A percentile compares a stretch with the other conserved stretches of the same genome.
Conservation (phyloP, 495 filamentous ascomycete species). For the Pseudomonodictys pantanalensis region DNA sequence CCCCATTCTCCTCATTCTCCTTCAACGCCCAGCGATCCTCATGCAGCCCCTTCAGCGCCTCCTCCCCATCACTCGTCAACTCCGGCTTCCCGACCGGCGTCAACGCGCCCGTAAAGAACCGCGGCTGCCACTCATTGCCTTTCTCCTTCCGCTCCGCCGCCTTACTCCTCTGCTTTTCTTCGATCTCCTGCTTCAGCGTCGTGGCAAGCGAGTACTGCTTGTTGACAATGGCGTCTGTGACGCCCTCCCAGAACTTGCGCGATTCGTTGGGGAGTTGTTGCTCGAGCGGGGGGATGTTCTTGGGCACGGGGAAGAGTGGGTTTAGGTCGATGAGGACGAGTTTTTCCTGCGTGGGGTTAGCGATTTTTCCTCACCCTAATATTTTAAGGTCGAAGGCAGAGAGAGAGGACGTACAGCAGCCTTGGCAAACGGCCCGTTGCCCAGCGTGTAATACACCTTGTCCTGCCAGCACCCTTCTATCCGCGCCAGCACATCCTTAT, state of each 20-base stretch:
- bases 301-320: slow-evolving; percentile 72
- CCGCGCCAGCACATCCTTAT: slow-evolving; percentile 76
- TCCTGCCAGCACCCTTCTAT: slow-evolving; percentile 82
- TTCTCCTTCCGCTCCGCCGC: slow-evolving; percentile 70
- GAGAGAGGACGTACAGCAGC: slow-evolving; percentile 43
- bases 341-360: slow-evolving; percentile 51
- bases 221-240: slow-evolving; percentile 80
- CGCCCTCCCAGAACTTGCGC: slow-evolving; percentile 78
- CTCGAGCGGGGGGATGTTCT: slow-evolving; percentile 71
- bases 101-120: slow-evolving; percentile 78
- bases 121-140: slow-evolving; percentile 72
- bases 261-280: slow-evolving; percentile 86
- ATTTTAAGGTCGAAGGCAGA: not conserved
- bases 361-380: too few relatives aligned
- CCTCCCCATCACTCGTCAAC: slow-evolving; percentile 71
- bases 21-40: slow-evolving; percentile 25
- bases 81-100: slow-evolving; percentile 74
- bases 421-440: slow-evolving; percentile 46
- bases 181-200: slow-evolving; percentile 81
- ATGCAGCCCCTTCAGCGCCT: slow-evolving; percentile 68
- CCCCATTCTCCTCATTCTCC: slow-evolving; percentile 31
- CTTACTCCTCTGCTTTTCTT: slow-evolving; percentile 82
- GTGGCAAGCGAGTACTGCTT: slow-evolving; percentile 86
- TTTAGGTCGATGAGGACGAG: slow-evolving; percentile 77
- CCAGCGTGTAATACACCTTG: slow-evolving; percentile 61